These are phyloP conservation scores for Coprinopsis sp. DNA, from an alignment of 768 basidiomycete species.

Conservation along the genomic window DNA sequence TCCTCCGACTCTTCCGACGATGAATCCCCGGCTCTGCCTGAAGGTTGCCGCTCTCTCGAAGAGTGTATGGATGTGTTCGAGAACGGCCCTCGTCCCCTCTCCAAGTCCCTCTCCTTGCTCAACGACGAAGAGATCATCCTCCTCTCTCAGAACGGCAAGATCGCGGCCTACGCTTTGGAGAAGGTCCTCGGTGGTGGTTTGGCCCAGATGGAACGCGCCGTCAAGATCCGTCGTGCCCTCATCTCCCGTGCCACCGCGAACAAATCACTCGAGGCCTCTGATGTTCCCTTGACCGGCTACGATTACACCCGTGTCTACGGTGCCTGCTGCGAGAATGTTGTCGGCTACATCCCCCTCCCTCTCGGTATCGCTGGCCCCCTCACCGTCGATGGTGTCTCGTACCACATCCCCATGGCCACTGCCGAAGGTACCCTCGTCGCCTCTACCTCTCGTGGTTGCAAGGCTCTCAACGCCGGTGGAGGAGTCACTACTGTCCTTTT, in stretches of 20 bases:
- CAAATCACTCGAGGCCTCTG: conserved; percentile 76
- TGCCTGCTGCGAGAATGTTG: conserved; percentile 98
- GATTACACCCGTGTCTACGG: conserved; percentile 93
- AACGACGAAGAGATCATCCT: conserved; percentile 91
- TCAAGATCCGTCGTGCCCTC: conserved; percentile 78
- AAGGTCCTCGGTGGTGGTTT: conserved; percentile 65
- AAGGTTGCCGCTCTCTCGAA: conserved; percentile 50
- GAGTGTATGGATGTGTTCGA: conserved; percentile 81
- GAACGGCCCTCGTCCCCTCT: conserved; percentile 60
- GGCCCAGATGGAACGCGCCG: conserved; percentile 75
- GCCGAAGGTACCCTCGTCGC: conserved; percentile 99
- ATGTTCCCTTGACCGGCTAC: conserved; percentile 79
- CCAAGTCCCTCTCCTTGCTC: conserved; percentile 53
- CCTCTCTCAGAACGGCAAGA: conserved; percentile 86
- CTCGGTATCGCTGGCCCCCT: conserved; percentile 96
- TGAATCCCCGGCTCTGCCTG: conserved; percentile 6
- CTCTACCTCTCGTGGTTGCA: conserved; percentile 95
- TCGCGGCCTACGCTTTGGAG: conserved; percentile 92
- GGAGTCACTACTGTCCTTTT: conserved; percentile 93
- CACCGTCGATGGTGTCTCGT: conserved; percentile 76
- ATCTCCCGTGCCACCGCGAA: conserved; percentile 87
- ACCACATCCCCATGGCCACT: conserved; percentile 98
- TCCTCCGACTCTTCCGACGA: conserved; percentile 4
- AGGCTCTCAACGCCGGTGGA: conserved; percentile 93
- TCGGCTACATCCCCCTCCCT: conserved; percentile 94